Base-by-base conservation (phyloP, 108 stramenopile species). In the Fragilaria crotonensis region DNA sequence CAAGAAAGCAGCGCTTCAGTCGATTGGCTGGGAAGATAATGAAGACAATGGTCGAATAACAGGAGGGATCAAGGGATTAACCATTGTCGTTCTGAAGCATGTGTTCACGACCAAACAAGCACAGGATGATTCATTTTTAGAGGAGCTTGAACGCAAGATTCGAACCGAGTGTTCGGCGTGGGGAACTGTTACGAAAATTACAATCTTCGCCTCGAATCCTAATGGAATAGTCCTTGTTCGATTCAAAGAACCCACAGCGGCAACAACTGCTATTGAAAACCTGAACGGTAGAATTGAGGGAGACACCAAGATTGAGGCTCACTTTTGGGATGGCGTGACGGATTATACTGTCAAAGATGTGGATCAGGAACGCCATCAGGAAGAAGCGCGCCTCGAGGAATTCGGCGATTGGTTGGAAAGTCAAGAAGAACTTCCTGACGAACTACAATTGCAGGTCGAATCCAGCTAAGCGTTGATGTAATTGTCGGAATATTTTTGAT, bases 321-420 rank as follows among this genome's bases (percentile, higher is more conserved):
- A 65, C 4, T 98, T 85, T 68, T 98, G 95, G 95, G 97, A 98
- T 73, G 95, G 95, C 3, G 87, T 90, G 41, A 96, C 95, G 1
- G 95, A 98, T 58, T 98, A 89, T 65, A 94, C 93, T 2, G 59
- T 85, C 0, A 44, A 21, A 0, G 71, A 77, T 52, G 69, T 61
- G 11, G 82, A 82, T 28, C 70, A 81, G 31, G 80, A 85, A 52
- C 45, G 67, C 51, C 62, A 79, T 51, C 85, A 83, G 57, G 77
- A 72, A 58, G 87, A 86, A 36, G 65, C 89, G 61, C 78, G 97
- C 48, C 77, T 93, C 26, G 94, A 96, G 31, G 92, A 93, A 45
- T 98, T 98, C 77, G 97, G 97, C 5, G 75, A 86, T 50, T 96
- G 95, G 97, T 64, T 98, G 26, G 97, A 98, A 25, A 69, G 85